Evolutionary conservation across 371 early-diverging fungal genomes (phyloP), one percentile per base, ranked within the genome.

Genomic region (Apophysomyces elegans): DNA sequence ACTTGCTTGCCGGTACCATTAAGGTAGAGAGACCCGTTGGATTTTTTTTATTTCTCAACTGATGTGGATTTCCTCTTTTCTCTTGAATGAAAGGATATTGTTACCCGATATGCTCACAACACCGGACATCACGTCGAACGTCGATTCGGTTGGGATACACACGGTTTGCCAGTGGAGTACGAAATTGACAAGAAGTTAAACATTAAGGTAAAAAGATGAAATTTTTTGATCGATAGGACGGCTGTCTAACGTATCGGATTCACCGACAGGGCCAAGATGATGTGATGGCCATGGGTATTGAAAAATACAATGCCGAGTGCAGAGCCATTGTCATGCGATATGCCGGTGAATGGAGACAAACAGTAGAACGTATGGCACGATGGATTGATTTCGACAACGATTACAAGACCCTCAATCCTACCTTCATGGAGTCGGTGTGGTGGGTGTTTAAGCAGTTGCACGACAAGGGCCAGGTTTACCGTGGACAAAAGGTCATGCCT

Each of bases 321-420:
- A 90, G 98, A 66, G 83, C 91, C 61, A 99, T 99, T 79, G 99
- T 99, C 37, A 97, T 99, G 99, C 89, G 93, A 74, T 99, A 99
- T 75, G 83, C 98, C 21, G 75, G 72, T 7, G 99, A 99, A 78
- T 99, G 99, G 99, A 93, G 96, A 74, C 75, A 77, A 61, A 99
- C 98, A 12, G 98, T 99, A 56, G 93, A 92, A 65, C 92, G 99
- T 70, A 94, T 99, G 83, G 99, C 99, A 59, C 94, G 99, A 71
- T 99, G 99, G 99, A 98, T 99, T 74, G 99, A 99, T 78, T 99
- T 99, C 76, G 92, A 97, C 80, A 99, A 99, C 73, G 99, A 98
- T 79, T 99, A 99, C 90, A 99, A 98, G 86, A 99, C 99, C 1
- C 80, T 99, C 78, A 93, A 99, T 78, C 82, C 88, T 35, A 73